phyloP scores from a whole-genome alignment of 371 early-diverging fungal species.

The Paraphysoderma sedebokerense region DNA sequence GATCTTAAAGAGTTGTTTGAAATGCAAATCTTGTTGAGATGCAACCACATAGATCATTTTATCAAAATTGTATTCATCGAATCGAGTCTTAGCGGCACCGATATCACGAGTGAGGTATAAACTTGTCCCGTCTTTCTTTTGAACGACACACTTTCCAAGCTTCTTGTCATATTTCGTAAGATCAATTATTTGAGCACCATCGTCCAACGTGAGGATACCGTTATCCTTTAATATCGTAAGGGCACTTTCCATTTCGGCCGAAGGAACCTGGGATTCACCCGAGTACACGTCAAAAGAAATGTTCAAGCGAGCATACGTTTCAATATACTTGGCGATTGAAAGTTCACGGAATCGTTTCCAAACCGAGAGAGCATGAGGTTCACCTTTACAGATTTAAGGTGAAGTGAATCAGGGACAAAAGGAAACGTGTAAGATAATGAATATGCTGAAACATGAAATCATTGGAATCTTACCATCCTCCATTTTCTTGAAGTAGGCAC shows the following conservation, averaged over 20 bases:
- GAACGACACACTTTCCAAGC: slow-evolving; percentile 70
- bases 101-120: slow-evolving; percentile 98
- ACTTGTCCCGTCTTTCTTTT: slow-evolving; percentile 91
- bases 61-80: slow-evolving; percentile 79
- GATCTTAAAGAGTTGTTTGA: slow-evolving; percentile 92
- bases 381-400: slow-evolving; percentile 24
- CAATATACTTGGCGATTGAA: slow-evolving; percentile 87
- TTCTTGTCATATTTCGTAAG: slow-evolving; percentile 56
- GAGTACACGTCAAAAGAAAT: slow-evolving; percentile 94
- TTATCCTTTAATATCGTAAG: slow-evolving; percentile 48
- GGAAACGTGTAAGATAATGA: neutral
- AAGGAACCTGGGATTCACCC: slow-evolving; percentile 89
- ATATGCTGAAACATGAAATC: neutral
- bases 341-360: slow-evolving; percentile 91
- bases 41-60: slow-evolving; percentile 94
- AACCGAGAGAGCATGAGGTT: slow-evolving; percentile 58
- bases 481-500: slow-evolving; percentile 93
- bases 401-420: too few relatives aligned
- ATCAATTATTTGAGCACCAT: slow-evolving; percentile 80
- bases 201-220: slow-evolving; percentile 50
- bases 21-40: slow-evolving; percentile 88
- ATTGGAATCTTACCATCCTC: slow-evolving; percentile 56
- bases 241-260: slow-evolving; percentile 58
- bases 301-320: slow-evolving; percentile 84
- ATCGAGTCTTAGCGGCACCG: slow-evolving; percentile 91